Percentiles rank a stretch among this genome's conserved stretches.
These are phyloP conservation scores for Chrysoporthe puriensis DNA, from an alignment of 2,329 filamentous ascomycete species.

Conservation along the genomic window DNA sequence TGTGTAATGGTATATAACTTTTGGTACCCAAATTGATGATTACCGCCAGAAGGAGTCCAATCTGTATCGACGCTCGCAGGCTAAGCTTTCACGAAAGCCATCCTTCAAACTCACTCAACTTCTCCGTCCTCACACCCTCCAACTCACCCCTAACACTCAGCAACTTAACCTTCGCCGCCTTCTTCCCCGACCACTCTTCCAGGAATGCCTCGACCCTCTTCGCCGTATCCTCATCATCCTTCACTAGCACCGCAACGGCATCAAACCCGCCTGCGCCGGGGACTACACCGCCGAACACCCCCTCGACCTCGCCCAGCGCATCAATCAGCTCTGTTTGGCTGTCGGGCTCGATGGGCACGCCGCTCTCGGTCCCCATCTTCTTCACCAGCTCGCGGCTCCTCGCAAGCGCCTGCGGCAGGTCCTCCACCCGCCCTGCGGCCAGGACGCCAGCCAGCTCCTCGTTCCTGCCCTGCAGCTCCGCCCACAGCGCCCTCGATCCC, in stretches of 20 bases:
- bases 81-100: constrained; percentile 42
- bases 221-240: constrained; percentile 70
- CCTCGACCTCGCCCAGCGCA: constrained; percentile 69
- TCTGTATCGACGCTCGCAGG: background rate
- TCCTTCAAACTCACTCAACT: constrained; percentile 46
- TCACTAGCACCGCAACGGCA: constrained; percentile 79
- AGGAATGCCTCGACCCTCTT: constrained; percentile 64
- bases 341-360: constrained; percentile 85
- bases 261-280: constrained; percentile 95
- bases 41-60: background rate
- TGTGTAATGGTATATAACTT: background rate
- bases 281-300: constrained; percentile 88
- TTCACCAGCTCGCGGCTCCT: constrained; percentile 67
- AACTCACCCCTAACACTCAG: constrained; percentile 73
- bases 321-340: constrained; percentile 86
- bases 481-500: constrained; percentile 74
- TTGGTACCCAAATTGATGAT: background rate
- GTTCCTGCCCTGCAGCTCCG: constrained; percentile 73
- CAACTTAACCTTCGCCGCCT: constrained; percentile 67
- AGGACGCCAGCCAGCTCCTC: constrained; percentile 70
- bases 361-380: constrained; percentile 73
- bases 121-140: constrained; percentile 62
- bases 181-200: constrained; percentile 63
- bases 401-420: constrained; percentile 52
- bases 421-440: constrained; percentile 49